These are phyloP conservation scores for Aspergillus sp. DNA, from an alignment of 2,329 filamentous ascomycete species.

Conservation along the genomic window DNA sequence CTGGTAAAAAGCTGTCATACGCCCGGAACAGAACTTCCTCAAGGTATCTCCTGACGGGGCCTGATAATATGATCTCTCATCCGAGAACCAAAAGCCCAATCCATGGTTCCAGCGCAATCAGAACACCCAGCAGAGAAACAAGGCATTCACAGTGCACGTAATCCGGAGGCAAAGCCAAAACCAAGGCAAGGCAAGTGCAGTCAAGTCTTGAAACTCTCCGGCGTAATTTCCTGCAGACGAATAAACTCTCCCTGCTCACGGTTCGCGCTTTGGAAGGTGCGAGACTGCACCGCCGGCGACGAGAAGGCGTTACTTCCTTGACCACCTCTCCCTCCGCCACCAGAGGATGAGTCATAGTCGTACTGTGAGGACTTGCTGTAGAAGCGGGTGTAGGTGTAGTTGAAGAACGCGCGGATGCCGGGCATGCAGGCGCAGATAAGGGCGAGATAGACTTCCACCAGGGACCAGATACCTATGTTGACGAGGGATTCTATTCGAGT, in stretches of 20 bases:
- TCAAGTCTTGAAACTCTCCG: not conserved
- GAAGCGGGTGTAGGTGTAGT: not conserved
- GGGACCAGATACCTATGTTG: not conserved
- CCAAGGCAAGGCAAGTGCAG: too few species aligned
- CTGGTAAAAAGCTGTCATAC: too few species aligned
- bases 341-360: not conserved
- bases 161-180: too few species aligned
- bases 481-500: not conserved
- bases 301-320: not conserved
- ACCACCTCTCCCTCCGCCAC: too few species aligned
- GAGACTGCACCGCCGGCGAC: not conserved
- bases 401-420: conserved; percentile 4
- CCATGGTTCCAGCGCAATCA: too few species aligned
- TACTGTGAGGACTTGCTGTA: not conserved
- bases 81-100: too few species aligned
- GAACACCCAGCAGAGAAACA: too few species aligned
- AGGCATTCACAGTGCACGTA: too few species aligned
- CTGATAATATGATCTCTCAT: too few species aligned
- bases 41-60: too few species aligned
- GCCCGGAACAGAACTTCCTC: too few species aligned
- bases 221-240: not conserved
- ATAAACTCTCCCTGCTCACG: not conserved
- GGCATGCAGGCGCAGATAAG: conserved; percentile 7
- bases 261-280: not conserved
- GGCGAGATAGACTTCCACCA: not conserved